Evolutionary conservation across 2,329 filamentous ascomycete genomes (phyloP).

Genomic region (Fusarium torulosum): DNA sequence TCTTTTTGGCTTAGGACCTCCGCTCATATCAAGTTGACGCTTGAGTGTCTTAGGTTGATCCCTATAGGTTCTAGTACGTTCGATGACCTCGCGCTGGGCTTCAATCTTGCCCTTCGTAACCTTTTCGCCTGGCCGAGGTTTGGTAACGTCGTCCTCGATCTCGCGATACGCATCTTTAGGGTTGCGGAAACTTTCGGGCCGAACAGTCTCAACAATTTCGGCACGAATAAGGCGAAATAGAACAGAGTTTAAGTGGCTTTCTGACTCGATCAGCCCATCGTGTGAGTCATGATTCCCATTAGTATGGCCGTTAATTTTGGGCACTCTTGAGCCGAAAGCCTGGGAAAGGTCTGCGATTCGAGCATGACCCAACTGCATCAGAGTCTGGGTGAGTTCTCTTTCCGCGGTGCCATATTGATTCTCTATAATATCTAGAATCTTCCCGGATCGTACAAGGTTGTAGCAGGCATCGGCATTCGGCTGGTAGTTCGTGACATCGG

Average conservation of each 20-base stretch:
- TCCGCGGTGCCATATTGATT: constrained; percentile 80
- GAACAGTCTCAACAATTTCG: constrained; percentile 76
- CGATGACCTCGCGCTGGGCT: constrained; percentile 67
- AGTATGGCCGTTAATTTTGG: constrained; percentile 52
- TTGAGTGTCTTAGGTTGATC: constrained; percentile 65
- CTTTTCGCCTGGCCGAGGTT: constrained; percentile 59
- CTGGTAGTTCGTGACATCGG: constrained; percentile 80
- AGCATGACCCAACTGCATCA: constrained; percentile 83
- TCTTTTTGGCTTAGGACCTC: constrained; percentile 61
- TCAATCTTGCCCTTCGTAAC: constrained; percentile 73
- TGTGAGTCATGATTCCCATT: constrained; percentile 52
- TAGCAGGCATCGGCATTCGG: constrained; percentile 86
- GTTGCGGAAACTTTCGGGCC: constrained; percentile 67
- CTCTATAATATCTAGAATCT: constrained; percentile 82
- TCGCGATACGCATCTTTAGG: constrained; percentile 71
- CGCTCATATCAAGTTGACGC: constrained; percentile 61
- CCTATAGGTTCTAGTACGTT: constrained; percentile 66
- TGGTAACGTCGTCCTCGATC: constrained; percentile 72
- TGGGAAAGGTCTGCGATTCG: constrained; percentile 77
- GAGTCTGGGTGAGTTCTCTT: constrained; percentile 77
- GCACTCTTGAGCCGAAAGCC: constrained; percentile 63
- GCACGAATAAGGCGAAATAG: constrained; percentile 69
- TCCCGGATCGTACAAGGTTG: constrained; percentile 82
- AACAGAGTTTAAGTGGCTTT: constrained; percentile 63
- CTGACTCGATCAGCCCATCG: constrained; percentile 58